Conservation (phyloP, 257 asterid species). For the Penstemon barbatus region DNA sequence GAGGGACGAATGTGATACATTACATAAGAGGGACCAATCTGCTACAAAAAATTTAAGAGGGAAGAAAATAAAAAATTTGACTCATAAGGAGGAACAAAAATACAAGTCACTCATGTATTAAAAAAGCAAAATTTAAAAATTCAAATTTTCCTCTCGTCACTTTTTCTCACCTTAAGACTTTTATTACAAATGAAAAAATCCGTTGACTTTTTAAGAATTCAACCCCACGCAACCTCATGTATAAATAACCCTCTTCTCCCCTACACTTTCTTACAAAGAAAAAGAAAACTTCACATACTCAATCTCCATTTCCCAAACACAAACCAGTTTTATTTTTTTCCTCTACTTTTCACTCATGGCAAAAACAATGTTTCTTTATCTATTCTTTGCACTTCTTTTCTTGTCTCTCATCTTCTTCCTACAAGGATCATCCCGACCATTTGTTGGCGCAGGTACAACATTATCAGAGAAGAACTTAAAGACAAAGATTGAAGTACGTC, state of each 20-base stretch:
- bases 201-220: slow-evolving; percentile 12
- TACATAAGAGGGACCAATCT: too few species aligned
- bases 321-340: not conserved
- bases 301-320: slow-evolving; percentile 18
- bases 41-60: too few species aligned
- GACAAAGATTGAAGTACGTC: not conserved
- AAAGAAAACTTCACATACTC: not conserved
- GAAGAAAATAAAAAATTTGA: too few species aligned
- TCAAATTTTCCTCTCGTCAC: too few species aligned
- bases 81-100: too few species aligned
- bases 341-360: slow-evolving; percentile 19
- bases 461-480: not conserved
- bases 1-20: too few species aligned
- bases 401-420: slow-evolving; percentile 11
- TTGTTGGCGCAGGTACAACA: not conserved
- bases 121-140: too few species aligned
- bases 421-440: slow-evolving; percentile 15
- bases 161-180: too few species aligned
- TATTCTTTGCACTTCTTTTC: slow-evolving; percentile 11
- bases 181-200: not conserved
- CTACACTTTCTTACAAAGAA: slow-evolving; percentile 13
- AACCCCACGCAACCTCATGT: not conserved
- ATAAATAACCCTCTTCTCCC: not conserved
- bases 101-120: too few species aligned
- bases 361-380: not conserved